Percentiles rank a stretch among this genome's conserved stretches.
Conservation (phyloP, 2,329 filamentous ascomycete species). For the Escovopsis sp. region DNA sequence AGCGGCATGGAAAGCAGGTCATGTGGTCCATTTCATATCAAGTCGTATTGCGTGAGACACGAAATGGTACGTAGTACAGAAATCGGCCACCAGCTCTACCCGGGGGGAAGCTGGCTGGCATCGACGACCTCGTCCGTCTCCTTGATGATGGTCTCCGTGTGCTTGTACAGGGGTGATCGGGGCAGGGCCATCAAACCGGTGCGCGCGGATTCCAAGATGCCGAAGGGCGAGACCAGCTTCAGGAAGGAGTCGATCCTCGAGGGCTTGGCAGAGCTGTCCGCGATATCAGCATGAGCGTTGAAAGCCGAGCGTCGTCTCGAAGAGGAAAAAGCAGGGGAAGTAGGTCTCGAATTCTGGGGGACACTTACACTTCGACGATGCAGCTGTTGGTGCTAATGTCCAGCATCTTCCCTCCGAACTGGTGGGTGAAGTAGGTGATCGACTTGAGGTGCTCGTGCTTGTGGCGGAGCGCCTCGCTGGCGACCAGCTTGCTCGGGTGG, state of each 20-base stretch:
- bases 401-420: conserved; percentile 93
- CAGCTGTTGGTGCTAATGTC: conserved; percentile 98
- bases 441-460: conserved; percentile 96
- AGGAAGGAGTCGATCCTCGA: conserved; percentile 92
- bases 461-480: conserved; percentile 79
- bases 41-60: conserved; percentile 8
- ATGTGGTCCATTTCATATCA: conserved; percentile 2
- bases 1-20: conserved; percentile 3
- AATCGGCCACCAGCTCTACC: conserved; percentile 32
- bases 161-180: conserved; percentile 70
- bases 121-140: conserved; percentile 93
- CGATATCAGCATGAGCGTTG: conserved; percentile 10
- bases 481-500: conserved; percentile 74
- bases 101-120: conserved; percentile 81
- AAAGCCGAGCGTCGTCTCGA: too few species aligned
- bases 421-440: conserved; percentile 91
- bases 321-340: neutral
- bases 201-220: conserved; percentile 87
- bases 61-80: conserved; percentile 3
- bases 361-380: conserved; percentile 83
- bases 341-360: neutral
- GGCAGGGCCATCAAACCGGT: conserved; percentile 96
- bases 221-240: conserved; percentile 86
- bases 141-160: conserved; percentile 54
- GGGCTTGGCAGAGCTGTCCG: conserved; percentile 69